These are phyloP conservation scores for Mycena metata DNA, from an alignment of 768 basidiomycete species.

Conservation along the genomic window DNA sequence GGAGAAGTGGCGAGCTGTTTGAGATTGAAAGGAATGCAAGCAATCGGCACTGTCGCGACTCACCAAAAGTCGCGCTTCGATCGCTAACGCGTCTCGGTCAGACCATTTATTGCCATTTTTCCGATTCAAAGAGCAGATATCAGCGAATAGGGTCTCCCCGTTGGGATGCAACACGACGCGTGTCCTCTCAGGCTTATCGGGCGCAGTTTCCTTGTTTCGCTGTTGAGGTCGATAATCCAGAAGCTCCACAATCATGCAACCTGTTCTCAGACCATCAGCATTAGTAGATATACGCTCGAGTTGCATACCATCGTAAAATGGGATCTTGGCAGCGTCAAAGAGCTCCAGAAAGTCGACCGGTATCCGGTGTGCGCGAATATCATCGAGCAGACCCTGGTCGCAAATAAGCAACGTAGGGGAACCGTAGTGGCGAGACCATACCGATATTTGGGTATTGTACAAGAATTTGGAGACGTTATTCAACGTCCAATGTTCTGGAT, in stretches of 20 bases:
- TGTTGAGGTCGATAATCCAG: conserved; percentile 77
- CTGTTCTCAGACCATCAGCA: conserved; percentile 52
- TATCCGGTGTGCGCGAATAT: conserved; percentile 86
- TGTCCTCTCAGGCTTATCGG: conserved; percentile 71
- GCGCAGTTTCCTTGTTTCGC: conserved; percentile 66
- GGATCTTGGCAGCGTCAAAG: conserved; percentile 78
- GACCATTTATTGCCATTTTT: conserved; percentile 72
- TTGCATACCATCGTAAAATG: conserved; percentile 85
- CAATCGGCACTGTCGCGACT: conserved; percentile 43
- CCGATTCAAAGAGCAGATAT: conserved; percentile 79
- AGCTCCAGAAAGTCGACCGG: conserved; percentile 88
- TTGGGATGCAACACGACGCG: conserved; percentile 85
- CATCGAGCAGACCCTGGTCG: conserved; percentile 77
- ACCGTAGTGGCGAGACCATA: conserved; percentile 33
- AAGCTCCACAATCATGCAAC: conserved; percentile 89
- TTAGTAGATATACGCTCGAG: not conserved
- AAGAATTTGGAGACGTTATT: conserved; percentile 87
- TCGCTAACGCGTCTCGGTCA: conserved; percentile 78
- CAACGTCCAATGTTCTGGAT: conserved; percentile 85
- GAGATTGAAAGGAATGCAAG: conserved; percentile 23
- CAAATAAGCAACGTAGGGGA: not conserved
- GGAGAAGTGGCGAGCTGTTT: conserved; percentile 78
- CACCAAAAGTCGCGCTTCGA: conserved; percentile 83
- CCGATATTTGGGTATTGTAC: conserved; percentile 84
- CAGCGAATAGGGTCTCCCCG: conserved; percentile 82